Percentiles rank a stretch among this genome's conserved stretches.
Conservation (phyloP, 1,284 basidiomycete genomes). For the Earliella scabrosa region DNA sequence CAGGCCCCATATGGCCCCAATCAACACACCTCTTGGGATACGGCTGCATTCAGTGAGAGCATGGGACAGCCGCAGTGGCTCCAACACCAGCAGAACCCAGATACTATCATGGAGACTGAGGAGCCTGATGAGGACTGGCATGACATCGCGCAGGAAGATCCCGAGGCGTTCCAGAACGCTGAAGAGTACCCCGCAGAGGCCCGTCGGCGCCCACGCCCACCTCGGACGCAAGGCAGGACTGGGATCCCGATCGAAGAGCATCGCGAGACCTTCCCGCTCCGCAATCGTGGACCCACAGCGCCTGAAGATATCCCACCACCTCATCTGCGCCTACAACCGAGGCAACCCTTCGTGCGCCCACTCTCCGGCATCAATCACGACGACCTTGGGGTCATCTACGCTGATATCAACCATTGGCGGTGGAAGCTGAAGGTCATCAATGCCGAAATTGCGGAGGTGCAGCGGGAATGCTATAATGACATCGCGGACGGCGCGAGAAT, state of each 20-base stretch:
- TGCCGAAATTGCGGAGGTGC: slow-evolving; percentile 65
- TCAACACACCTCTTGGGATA: slow-evolving; percentile 46
- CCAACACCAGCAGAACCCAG: slow-evolving; percentile 25
- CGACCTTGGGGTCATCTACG: slow-evolving; percentile 65
- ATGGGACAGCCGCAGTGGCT: slow-evolving; percentile 28
- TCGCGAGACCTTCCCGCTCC: slow-evolving; percentile 69
- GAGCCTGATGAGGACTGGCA: slow-evolving; percentile 53
- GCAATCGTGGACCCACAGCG: slow-evolving; percentile 31
- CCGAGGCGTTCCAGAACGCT: slow-evolving; percentile 44
- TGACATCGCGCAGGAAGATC: slow-evolving; percentile 45
- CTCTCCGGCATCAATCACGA: slow-evolving; percentile 69
- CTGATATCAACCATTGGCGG: slow-evolving; percentile 70
- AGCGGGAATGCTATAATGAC: slow-evolving; percentile 66
- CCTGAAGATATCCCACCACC: slow-evolving; percentile 54
- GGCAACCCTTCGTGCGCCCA: slow-evolving; percentile 73
- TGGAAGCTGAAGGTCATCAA: slow-evolving; percentile 75
- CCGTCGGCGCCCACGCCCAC: slow-evolving; percentile 30
- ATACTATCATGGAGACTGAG: slow-evolving; percentile 30
- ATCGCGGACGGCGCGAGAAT: slow-evolving; percentile 71
- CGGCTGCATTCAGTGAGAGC: slow-evolving; percentile 33
- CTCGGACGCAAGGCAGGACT: slow-evolving; percentile 22
- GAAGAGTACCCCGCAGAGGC: slow-evolving; percentile 33
- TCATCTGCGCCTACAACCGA: slow-evolving; percentile 69
- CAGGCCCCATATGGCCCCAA: slow-evolving; percentile 58
- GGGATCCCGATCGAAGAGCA: slow-evolving; percentile 39